phyloP scores from a whole-genome alignment of 1,284 basidiomycete genomes.

The Cystobasidium pallidum region DNA sequence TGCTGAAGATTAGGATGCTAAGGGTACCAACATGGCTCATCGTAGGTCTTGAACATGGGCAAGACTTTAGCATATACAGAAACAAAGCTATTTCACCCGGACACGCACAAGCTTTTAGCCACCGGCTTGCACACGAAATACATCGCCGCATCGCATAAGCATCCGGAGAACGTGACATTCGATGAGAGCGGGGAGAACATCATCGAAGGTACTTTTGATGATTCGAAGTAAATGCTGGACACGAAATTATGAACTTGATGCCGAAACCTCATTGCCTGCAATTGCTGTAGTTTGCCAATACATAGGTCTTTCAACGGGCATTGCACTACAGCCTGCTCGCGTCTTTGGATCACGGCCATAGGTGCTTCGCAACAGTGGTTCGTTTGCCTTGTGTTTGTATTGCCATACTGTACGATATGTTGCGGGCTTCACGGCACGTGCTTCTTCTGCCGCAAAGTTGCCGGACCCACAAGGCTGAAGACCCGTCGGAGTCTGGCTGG shows the following conservation, averaged over 20 bases:
- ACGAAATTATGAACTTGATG: too few species aligned
- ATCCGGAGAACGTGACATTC: conserved; percentile 78
- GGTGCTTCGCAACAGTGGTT: too few species aligned
- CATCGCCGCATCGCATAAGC: conserved; percentile 71
- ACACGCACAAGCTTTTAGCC: conserved; percentile 72
- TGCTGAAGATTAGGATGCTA: neutral
- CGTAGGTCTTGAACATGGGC: conserved; percentile 60
- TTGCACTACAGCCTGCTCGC: too few species aligned
- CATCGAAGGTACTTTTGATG: conserved; percentile 62
- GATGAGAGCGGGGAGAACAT: conserved; percentile 74
- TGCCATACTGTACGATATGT: too few species aligned
- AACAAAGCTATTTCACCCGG: conserved; percentile 71
- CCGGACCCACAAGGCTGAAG: neutral
- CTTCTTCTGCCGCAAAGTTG: neutral
- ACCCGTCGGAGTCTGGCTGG: neutral
- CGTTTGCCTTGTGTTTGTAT: too few species aligned
- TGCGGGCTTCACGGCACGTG: neutral
- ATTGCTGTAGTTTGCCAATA: too few species aligned
- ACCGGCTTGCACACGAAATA: conserved; percentile 74
- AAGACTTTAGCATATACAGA: conserved; percentile 79
- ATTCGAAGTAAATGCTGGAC: neutral
- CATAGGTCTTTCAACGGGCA: too few species aligned
- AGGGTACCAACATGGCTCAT: neutral
- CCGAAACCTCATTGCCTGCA: too few species aligned
- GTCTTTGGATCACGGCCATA: too few species aligned